Evolutionary conservation across 768 basidiomycete genomes (phyloP).

Genomic region (Leccinum sublutescens): DNA sequence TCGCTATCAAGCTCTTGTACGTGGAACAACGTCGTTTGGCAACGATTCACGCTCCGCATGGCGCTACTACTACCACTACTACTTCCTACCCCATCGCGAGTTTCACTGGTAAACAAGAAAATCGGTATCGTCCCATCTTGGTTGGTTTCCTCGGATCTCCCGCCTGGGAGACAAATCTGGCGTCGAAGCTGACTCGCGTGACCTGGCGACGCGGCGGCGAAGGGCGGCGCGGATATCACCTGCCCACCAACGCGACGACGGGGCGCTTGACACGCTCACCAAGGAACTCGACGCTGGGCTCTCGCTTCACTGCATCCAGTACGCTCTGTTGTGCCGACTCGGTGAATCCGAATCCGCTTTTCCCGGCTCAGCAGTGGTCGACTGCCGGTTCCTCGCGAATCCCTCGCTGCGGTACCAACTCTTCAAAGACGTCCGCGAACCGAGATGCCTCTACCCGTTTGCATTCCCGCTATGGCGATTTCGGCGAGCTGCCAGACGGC

Average conservation of each 20-base stretch:
- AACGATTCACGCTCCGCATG: conserved; percentile 21
- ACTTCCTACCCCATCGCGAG: not conserved
- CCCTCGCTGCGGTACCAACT: not conserved
- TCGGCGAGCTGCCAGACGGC: conserved; percentile 3
- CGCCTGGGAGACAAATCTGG: conserved; percentile 27
- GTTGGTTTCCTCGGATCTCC: conserved; percentile 34
- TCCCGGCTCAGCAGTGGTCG: not conserved
- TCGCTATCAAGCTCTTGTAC: conserved; percentile 27
- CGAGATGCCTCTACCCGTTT: not conserved
- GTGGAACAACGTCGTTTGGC: conserved; percentile 30
- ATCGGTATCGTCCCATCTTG: conserved; percentile 15
- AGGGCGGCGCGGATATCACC: conserved; percentile 2
- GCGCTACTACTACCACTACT: not conserved
- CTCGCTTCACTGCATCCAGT: conserved; percentile 10
- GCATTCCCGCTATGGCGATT: not conserved
- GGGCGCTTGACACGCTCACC: conserved; percentile 8
- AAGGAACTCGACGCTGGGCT: conserved; percentile 1
- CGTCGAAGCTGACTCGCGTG: conserved; percentile 12
- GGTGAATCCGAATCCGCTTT: conserved; percentile 1
- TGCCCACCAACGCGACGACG: conserved; percentile 6
- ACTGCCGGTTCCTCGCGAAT: too few species aligned
- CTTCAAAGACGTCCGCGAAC: not conserved
- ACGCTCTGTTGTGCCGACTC: not conserved
- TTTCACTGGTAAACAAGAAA: conserved; percentile 2
- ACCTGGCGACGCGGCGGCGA: conserved; percentile 6